Evolutionary conservation across 148 eudicot genomes (phyloP).

Genomic region (Simmondsia chinensis): DNA sequence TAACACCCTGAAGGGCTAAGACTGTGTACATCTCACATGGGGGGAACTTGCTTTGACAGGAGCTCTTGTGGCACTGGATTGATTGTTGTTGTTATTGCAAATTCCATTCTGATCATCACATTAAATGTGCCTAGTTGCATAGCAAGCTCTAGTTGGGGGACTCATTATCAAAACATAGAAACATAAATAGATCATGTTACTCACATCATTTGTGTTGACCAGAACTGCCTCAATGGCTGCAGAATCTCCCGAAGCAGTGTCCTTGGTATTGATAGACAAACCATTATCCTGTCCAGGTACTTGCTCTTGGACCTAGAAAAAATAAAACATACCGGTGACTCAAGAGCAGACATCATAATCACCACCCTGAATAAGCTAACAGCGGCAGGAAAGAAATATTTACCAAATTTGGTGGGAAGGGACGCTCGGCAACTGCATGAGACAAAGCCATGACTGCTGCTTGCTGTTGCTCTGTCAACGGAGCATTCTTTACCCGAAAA

Average conservation of each 20-base stretch:
- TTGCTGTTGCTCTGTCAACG: slow-evolving; percentile 89
- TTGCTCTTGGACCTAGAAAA: slow-evolving; percentile 40
- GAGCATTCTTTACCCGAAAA: slow-evolving; percentile 58
- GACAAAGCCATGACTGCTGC: slow-evolving; percentile 78
- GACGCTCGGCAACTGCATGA: slow-evolving; percentile 91
- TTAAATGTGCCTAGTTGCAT: neutral
- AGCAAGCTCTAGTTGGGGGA: no score
- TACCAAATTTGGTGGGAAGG: slow-evolving; percentile 76
- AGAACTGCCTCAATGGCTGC: slow-evolving; percentile 67
- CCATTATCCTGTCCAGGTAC: slow-evolving; percentile 37
- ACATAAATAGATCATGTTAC: slow-evolving; percentile 1
- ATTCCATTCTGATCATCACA: no score
- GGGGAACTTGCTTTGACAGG: no score
- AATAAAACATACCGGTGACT: neutral
- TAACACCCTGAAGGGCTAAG: no score
- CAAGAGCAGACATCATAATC: neutral
- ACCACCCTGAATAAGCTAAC: neutral
- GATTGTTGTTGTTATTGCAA: no score
- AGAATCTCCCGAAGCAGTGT: slow-evolving; percentile 41
- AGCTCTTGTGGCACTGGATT: no score
- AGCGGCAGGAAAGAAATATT: neutral
- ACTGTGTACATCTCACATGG: no score
- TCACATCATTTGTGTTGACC: slow-evolving; percentile 87
- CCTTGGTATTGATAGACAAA: slow-evolving; percentile 50
- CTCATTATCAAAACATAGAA: neutral